Evolutionary conservation across 768 basidiomycete species (phyloP), one percentile per base, ranked within the genome.

Genomic region (Lactifluus volemus): DNA sequence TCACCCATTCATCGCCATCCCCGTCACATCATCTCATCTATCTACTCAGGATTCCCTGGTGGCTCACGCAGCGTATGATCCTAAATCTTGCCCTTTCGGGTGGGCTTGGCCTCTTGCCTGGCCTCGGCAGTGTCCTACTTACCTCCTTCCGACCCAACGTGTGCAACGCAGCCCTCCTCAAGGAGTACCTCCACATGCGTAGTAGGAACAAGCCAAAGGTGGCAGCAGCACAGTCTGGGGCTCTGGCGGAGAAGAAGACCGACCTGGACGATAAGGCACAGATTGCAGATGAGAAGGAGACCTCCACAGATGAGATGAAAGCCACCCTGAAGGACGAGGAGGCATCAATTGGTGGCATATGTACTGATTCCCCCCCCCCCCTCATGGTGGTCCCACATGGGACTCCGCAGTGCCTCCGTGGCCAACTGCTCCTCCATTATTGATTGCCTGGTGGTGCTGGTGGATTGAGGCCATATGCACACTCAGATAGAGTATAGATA

Each of bases 71-170:
- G 6, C 79, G 79, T 51, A 96, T 98, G 94, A 61, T 89, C 34
- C 59, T 85, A 58, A 90, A 96, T 74, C 88, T 89, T 65, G 77
- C 79, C 14, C 71, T 93, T 25, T 84, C 87, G 10, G 83, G 82
- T 5, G 77, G 75, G 0, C 75, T 89, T 12, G 88, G 91, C 1
- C 69, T 85, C 49, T 56, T 95, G 3, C 92, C 92, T 0, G 56
- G 88, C 47, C 77, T 82, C 3, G 94, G 94, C 4, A 91, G 94
- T 72, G 66, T 97, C 30, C 68, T 84, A 1, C 73, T 94, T 39
- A 92, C 89, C 1, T 72, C 81, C 3, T 96, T 77, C 78, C 95
- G 93, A 70, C 84, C 92, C 19, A 98, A 98, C 72, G 88, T 85
- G 15, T 79, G 95, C 62, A 97, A 98, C 68, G 94, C 92, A 11